Conservation (phyloP, 2,329 filamentous ascomycete genomes). For the Triangularia verruculosa region DNA sequence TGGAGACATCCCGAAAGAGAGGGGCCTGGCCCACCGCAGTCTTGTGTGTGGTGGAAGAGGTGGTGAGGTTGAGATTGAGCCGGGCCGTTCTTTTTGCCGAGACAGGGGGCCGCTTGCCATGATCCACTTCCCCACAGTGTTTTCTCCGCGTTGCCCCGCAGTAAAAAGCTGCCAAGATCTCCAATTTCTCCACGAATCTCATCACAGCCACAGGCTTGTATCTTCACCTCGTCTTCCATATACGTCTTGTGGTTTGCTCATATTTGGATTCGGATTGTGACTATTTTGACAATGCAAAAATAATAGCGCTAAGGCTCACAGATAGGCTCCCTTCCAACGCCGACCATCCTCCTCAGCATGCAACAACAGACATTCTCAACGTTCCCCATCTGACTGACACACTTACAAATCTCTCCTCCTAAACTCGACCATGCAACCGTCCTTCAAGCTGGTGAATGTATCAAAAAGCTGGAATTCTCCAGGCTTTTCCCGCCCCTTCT, state of each 20-base stretch:
- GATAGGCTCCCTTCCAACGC: not conserved
- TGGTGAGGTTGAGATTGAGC: constrained; percentile 8
- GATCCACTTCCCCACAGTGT: constrained; percentile 7
- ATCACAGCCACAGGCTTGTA: not conserved
- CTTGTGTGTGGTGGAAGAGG: not conserved
- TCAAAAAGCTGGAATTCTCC: constrained; percentile 69
- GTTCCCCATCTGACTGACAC: constrained; percentile 1
- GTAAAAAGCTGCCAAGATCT: not conserved
- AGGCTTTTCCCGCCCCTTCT: constrained; percentile 53
- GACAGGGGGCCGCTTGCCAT: not conserved
- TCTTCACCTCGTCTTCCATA: too few species aligned
- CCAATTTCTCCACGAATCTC: constrained; percentile 15
- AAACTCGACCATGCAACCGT: constrained; percentile 68
- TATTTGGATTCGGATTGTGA: not conserved
- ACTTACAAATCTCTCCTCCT: constrained; percentile 31
- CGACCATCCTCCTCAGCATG: not conserved
- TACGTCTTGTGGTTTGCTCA: not conserved
- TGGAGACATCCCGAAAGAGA: not conserved
- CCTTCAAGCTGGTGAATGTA: constrained; percentile 70
- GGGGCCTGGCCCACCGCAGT: not conserved
- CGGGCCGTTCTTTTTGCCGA: constrained; percentile 4
- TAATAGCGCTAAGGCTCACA: not conserved
- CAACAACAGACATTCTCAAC: not conserved
- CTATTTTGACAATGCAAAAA: not conserved
- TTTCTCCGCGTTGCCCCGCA: not conserved